These are phyloP conservation scores for Russula emetica DNA, from an alignment of 768 basidiomycete genomes.

Conservation along the genomic window DNA sequence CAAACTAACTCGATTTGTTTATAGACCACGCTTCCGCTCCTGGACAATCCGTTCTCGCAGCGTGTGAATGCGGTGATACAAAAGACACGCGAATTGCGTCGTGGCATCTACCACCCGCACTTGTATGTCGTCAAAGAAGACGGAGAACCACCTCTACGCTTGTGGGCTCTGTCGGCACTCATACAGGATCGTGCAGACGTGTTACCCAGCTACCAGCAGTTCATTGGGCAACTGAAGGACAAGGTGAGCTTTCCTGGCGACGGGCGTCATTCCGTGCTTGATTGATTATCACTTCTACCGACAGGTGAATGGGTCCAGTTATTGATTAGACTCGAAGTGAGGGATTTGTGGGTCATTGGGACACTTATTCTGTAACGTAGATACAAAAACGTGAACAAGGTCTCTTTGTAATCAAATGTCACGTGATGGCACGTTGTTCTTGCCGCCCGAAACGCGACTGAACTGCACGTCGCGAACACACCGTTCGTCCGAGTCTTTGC, in stretches of 20 bases:
- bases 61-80: slow-evolving; percentile 90
- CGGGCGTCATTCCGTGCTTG: slow-evolving; percentile 6
- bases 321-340: slow-evolving; percentile 17
- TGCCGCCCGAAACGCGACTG: neutral
- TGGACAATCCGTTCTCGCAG: slow-evolving; percentile 95
- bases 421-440: neutral
- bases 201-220: slow-evolving; percentile 94
- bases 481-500: neutral
- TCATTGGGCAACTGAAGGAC: slow-evolving; percentile 83
- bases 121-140: slow-evolving; percentile 98
- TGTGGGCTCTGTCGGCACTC: slow-evolving; percentile 92
- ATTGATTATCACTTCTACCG: slow-evolving; percentile 3
- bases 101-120: slow-evolving; percentile 90
- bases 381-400: neutral
- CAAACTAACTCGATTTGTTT: neutral
- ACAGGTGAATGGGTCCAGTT: slow-evolving; percentile 30
- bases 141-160: slow-evolving; percentile 87
- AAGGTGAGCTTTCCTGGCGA: slow-evolving; percentile 49
- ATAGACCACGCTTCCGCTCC: slow-evolving; percentile 79
- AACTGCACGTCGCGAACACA: neutral
- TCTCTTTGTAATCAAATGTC: neutral
- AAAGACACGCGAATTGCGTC: slow-evolving; percentile 91
- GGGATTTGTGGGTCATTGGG: neutral
- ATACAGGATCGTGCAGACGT: slow-evolving; percentile 96
- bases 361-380: slow-evolving; percentile 18